Evolutionary conservation across 2,329 filamentous ascomycete genomes (phyloP).

Genomic region (Xylariaceae sp.): DNA sequence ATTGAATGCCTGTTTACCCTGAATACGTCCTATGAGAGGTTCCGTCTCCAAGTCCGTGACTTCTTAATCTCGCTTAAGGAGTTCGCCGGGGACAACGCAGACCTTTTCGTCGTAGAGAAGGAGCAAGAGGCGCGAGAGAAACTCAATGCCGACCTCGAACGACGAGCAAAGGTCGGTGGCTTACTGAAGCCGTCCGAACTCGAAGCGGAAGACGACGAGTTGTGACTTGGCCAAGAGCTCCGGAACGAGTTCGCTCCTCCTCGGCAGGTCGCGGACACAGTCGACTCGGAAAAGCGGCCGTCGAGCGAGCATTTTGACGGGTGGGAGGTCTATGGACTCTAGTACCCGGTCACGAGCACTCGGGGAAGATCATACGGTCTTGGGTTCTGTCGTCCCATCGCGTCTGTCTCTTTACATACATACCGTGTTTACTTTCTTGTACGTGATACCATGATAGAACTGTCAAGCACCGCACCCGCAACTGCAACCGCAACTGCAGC

Average conservation of each 20-base stretch:
- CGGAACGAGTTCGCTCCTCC: conserved; percentile 61
- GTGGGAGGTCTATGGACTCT: conserved; percentile 43
- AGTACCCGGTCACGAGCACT: conserved; percentile 28
- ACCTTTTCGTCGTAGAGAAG: conserved; percentile 91
- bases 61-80: conserved; percentile 98
- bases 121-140: conserved; percentile 87
- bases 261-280: conserved; percentile 36
- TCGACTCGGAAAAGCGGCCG: conserved; percentile 22
- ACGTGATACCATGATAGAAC: conserved; percentile 29
- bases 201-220: conserved; percentile 81
- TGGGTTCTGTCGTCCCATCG: conserved; percentile 13
- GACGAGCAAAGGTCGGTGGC: conserved; percentile 92
- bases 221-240: conserved; percentile 79
- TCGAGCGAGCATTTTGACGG: conserved; percentile 35
- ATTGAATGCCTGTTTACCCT: conserved; percentile 86
- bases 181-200: conserved; percentile 97
- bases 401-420: conserved; percentile 10
- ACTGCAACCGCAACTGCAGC: conserved; percentile 1
- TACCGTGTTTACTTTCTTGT: conserved; percentile 23
- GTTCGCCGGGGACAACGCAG: conserved; percentile 92
- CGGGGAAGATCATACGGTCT: conserved; percentile 13
- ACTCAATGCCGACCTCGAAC: conserved; percentile 85
- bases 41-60: conserved; percentile 93
- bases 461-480: conserved; percentile 2
- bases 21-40: conserved; percentile 88